These are phyloP conservation scores for Kazachstania taianensis DNA, from an alignment of 805 yeast genomes.

Conservation along the genomic window DNA sequence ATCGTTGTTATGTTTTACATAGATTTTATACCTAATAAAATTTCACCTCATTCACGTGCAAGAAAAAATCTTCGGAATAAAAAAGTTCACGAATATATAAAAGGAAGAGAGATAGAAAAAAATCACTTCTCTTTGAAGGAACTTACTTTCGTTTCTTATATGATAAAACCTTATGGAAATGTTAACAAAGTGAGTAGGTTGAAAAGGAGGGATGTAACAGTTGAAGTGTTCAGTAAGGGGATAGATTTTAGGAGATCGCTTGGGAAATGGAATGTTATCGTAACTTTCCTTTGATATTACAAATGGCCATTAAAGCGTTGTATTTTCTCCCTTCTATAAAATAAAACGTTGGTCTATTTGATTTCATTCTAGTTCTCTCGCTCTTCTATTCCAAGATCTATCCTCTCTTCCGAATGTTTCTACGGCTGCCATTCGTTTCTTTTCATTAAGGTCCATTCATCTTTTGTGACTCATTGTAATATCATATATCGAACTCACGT, in stretches of 20 bases:
- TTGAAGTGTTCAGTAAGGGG: not conserved
- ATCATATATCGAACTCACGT: constrained; percentile 9
- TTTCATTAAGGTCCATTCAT: too few species aligned
- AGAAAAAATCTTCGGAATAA: too few species aligned
- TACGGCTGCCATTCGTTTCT: not conserved
- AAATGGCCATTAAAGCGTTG: not conserved
- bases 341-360: too few species aligned
- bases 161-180: not conserved
- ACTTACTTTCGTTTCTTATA: not conserved
- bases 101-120: not conserved
- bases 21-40: too few species aligned
- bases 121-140: not conserved
- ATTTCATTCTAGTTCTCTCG: not conserved
- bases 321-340: too few species aligned
- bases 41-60: too few species aligned
- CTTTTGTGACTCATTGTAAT: constrained; percentile 1
- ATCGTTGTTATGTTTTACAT: not conserved
- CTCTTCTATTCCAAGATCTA: not conserved
- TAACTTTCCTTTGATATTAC: not conserved
- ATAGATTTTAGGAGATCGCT: not conserved
- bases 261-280: not conserved
- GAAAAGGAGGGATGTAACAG: not conserved
- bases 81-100: not conserved
- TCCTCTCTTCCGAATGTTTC: not conserved
- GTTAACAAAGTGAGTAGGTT: not conserved